Percentiles rank a stretch among this genome's conserved stretches.
Evolutionary conservation across 2,329 filamentous ascomycete genomes (phyloP).

Genomic region (Lecanicillium sp.): DNA sequence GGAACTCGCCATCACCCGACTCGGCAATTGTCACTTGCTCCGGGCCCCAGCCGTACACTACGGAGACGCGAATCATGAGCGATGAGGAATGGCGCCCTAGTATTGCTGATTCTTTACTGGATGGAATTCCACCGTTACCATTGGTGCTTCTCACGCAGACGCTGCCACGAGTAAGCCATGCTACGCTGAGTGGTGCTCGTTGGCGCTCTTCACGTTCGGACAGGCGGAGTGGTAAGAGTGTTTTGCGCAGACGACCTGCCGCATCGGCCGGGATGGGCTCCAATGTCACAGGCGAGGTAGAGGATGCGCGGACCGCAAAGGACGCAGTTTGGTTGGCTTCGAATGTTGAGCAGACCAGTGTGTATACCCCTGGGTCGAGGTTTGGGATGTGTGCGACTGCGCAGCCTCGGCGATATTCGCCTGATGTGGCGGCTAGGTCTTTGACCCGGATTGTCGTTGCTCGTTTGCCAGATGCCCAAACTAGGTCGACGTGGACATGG

Average conservation of each 20-base stretch:
- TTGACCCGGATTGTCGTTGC: constrained; percentile 61
- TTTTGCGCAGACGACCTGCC: constrained; percentile 62
- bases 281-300: constrained; percentile 47
- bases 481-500: constrained; percentile 75
- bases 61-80: constrained; percentile 55
- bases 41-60: constrained; percentile 66
- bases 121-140: too few species aligned
- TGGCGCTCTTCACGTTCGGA: constrained; percentile 28
- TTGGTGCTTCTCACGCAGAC: constrained; percentile 18
- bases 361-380: constrained; percentile 69
- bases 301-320: constrained; percentile 69
- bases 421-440: constrained; percentile 74
- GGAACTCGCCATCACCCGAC: constrained; percentile 67
- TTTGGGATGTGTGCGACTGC: constrained; percentile 55
- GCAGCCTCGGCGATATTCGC: constrained; percentile 79
- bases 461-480: constrained; percentile 68
- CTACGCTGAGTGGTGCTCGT: constrained; percentile 29
- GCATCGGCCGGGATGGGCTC: constrained; percentile 60
- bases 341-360: constrained; percentile 84
- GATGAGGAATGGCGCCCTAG: constrained; percentile 31
- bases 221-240: constrained; percentile 49
- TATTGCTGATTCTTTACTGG: constrained; percentile 1
- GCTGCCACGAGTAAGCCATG: constrained; percentile 49
- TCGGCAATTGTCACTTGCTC: constrained; percentile 55
- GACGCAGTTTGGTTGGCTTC: constrained; percentile 67